Base-by-base conservation (phyloP, 2,329 filamentous ascomycete genomes). In the Pseudopithomyces maydicus region DNA sequence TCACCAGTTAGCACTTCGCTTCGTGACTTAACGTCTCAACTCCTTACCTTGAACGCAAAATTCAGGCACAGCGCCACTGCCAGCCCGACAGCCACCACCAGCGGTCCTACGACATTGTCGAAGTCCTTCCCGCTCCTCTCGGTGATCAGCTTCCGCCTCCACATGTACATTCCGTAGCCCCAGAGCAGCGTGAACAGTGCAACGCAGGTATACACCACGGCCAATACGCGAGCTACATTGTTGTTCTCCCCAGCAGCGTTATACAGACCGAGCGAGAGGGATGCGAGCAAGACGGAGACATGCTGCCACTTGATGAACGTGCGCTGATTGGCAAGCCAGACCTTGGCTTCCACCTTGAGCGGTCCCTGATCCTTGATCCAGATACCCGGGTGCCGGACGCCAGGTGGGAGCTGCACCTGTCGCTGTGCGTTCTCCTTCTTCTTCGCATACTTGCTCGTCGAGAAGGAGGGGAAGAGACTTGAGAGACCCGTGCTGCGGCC, bases 271-370 rank as follows among this genome's bases (percentile, higher is more conserved):
- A 99, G 80, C 0, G 91, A 91, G 29, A 99, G 79, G 20, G 89
- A 88, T 36, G 92, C 93, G 22, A 99, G 87, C 14, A 99, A 83
- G 47, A 99, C 87, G 59, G 88, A 89, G 69, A 99, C 92, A 75
- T 98, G 93, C 80, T 98, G 91, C 95, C 95, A 99, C 77, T 97
- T 98, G 77, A 99, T 89, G 74, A 97, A 99, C 0, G 95, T 99
- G 59, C 95, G 89, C 79, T 99, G 94, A 77, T 99, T 99, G 53
- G 95, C 95, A 55, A 99, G 88, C 94, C 95, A 99, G 29, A 99
- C 94, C 78, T 99, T 99, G 59, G 92, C 92, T 79, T 99, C 95
- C 55, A 99, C 92, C 72, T 92, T 90, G 63, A 98, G 85, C 35
- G 92, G 90, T 2, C 95, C 94, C 33, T 90, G 85, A 77, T 99